Percentiles rank a stretch among this genome's conserved stretches.
These are phyloP conservation scores for Entomortierella chlamydospora DNA, from an alignment of 192 early-diverging fungal species.

Conservation along the genomic window DNA sequence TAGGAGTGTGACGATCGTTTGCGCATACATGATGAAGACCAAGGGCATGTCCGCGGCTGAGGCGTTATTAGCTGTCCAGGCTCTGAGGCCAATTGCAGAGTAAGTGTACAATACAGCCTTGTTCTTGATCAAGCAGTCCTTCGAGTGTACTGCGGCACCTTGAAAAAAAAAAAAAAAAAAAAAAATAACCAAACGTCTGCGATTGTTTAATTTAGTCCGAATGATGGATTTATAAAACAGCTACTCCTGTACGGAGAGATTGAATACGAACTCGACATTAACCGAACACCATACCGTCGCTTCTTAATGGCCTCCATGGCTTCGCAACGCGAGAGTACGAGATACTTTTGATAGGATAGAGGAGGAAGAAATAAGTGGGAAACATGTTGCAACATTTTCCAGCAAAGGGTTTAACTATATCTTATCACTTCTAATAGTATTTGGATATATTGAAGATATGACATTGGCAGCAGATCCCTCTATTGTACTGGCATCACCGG, in stretches of 20 bases:
- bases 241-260: conserved; percentile 70
- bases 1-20: conserved; percentile 71
- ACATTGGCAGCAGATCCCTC: conserved; percentile 66
- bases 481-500: conserved; percentile 13
- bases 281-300: conserved; percentile 70
- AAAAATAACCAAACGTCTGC: too few relatives aligned
- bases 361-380: too few relatives aligned
- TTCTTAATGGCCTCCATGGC: conserved; percentile 73
- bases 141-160: too few relatives aligned
- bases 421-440: conserved; percentile 50
- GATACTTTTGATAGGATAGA: neutral
- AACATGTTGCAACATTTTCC: too few relatives aligned
- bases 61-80: conserved; percentile 59
- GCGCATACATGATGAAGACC: conserved; percentile 76
- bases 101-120: too few relatives aligned
- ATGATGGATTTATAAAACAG: conserved; percentile 73
- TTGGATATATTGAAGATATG: conserved; percentile 68
- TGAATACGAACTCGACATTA: conserved; percentile 65
- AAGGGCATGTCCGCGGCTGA: conserved; percentile 56
- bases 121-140: too few relatives aligned
- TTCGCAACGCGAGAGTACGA: conserved; percentile 63
- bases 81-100: conserved; percentile 59
- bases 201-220: too few relatives aligned
- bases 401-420: too few relatives aligned
- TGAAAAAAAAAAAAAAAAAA: neutral